Evolutionary conservation across 768 basidiomycete species (phyloP).

Genomic region (Ramaria sp.): DNA sequence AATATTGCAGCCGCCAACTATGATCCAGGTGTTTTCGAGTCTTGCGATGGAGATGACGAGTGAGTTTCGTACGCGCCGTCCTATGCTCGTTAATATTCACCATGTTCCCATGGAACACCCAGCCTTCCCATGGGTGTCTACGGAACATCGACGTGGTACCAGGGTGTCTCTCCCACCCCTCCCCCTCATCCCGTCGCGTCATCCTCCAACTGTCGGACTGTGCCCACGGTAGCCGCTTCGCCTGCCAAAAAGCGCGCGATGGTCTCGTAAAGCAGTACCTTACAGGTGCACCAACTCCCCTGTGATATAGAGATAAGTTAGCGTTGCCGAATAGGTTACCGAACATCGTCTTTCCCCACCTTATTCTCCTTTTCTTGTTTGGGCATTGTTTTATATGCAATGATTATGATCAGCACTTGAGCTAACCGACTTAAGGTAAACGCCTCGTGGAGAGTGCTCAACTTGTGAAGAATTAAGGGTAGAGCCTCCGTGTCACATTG

Average conservation of each 20-base stretch:
- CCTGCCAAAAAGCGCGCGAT: constrained; percentile 9
- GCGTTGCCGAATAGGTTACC: no score
- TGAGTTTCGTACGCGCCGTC: neutral
- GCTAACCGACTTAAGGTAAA: no score
- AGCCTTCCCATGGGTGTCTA: constrained; percentile 28
- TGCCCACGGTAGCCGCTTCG: constrained; percentile 22
- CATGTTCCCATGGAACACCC: neutral
- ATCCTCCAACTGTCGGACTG: constrained; percentile 25
- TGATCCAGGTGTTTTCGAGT: constrained; percentile 25
- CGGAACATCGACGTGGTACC: constrained; percentile 26
- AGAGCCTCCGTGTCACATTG: no score
- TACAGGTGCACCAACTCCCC: neutral
- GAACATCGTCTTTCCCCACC: no score
- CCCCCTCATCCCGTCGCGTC: constrained; percentile 27
- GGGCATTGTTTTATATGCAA: no score
- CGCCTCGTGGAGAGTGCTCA: no score
- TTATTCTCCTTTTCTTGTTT: no score
- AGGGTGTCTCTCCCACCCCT: constrained; percentile 28
- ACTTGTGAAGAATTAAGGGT: no score
- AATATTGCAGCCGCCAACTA: constrained; percentile 27
- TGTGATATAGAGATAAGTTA: no score
- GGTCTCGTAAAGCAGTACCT: neutral
- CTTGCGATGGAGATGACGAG: constrained; percentile 30
- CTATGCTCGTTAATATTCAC: neutral
- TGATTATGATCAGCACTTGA: no score